A percentile compares a stretch with the other conserved stretches of the same genome.
Evolutionary conservation across 345 rosid species (phyloP).

Genomic region (Populus euphratica): DNA sequence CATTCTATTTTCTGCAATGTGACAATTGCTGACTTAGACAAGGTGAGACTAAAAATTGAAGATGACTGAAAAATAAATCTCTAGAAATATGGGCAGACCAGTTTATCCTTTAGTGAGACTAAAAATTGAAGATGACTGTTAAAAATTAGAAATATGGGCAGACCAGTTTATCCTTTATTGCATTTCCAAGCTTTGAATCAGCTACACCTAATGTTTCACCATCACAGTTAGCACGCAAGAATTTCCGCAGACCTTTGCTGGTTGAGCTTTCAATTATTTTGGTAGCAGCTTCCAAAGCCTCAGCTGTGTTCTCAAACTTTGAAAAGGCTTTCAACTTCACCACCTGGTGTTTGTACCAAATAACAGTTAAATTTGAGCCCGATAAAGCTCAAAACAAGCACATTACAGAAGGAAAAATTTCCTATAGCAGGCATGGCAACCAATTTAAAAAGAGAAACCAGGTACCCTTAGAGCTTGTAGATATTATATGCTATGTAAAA

Average conservation of each 20-base stretch:
- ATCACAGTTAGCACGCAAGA: conserved; percentile 61
- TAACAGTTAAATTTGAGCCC: neutral
- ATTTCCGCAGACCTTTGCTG: conserved; percentile 74
- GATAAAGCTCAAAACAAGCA: neutral
- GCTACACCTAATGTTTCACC: conserved; percentile 74
- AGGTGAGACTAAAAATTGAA: neutral
- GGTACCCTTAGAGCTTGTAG: no score
- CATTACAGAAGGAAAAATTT: neutral
- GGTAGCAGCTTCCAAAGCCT: conserved; percentile 75
- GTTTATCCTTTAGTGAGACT: no score
- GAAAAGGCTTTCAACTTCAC: conserved; percentile 81
- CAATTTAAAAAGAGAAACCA: neutral
- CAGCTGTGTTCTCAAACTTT: conserved; percentile 86
- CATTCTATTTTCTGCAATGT: conserved; percentile 77
- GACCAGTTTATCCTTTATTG: conserved; percentile 88
- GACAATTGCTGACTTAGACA: conserved; percentile 8
- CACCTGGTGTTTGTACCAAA: conserved; percentile 34
- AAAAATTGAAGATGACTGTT: no score
- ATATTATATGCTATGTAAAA: neutral
- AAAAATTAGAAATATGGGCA: no score
- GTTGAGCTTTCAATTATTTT: conserved; percentile 67
- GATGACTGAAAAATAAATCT: neutral
- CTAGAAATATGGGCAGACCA: conserved; percentile 23
- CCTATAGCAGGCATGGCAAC: neutral
- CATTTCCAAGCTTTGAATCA: conserved; percentile 91